Conservation (phyloP, 23 red algal species). For the Pyropia yezoensis region DNA sequence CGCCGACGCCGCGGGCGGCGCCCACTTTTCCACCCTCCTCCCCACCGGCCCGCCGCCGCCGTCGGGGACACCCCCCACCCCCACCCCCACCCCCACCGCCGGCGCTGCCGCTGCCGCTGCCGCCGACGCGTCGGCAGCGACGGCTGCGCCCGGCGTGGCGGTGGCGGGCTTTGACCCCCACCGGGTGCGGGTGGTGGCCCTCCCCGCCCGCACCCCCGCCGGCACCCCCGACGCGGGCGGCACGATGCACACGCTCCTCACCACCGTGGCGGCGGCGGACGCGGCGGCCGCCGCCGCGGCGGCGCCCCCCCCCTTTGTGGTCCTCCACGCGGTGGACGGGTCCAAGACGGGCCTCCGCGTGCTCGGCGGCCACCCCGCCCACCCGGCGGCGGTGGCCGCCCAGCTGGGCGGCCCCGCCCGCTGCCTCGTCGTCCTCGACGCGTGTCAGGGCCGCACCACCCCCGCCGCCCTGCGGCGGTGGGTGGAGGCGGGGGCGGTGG, state of each 20-base stretch:
- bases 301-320: background rate
- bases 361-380: background rate
- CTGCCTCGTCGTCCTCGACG: background rate
- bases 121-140: too few species aligned
- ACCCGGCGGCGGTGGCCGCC: background rate
- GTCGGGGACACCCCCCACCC: background rate
- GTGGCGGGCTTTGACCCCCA: background rate
- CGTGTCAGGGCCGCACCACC: constrained; percentile 14
- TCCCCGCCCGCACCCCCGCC: background rate
- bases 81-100: too few species aligned
- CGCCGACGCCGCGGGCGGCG: constrained; percentile 9
- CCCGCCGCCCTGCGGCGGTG: background rate
- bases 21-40: constrained; percentile 3
- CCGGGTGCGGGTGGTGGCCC: background rate
- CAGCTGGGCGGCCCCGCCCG: background rate
- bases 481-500: background rate
- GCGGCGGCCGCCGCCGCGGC: background rate
- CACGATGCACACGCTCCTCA: too few species aligned
- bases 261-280: too few species aligned
- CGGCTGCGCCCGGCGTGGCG: too few species aligned
- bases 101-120: too few species aligned
- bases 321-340: constrained; percentile 15
- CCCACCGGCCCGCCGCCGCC: background rate
- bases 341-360: constrained; percentile 13
- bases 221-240: background rate